A percentile compares a stretch with the other conserved stretches of the same genome.
phyloP scores from a whole-genome alignment of 169 alveolate species.

The Cyclospora cayetanensis region DNA sequence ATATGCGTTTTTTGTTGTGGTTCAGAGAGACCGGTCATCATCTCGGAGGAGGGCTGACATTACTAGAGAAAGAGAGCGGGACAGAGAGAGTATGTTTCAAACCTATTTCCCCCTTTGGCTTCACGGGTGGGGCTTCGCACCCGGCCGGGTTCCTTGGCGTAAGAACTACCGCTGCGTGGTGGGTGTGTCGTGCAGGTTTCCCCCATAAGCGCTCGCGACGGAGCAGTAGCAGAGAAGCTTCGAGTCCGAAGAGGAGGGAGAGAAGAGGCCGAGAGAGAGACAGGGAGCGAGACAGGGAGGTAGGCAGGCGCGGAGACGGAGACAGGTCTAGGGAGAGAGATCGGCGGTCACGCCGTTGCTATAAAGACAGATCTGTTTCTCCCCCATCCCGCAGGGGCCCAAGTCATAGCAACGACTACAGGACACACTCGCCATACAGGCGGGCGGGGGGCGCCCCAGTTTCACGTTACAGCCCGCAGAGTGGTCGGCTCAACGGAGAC shows the following conservation, averaged over 20 bases:
- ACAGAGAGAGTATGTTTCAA: background rate
- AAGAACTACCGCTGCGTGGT: background rate
- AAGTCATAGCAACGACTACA: background rate
- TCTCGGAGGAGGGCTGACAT: background rate
- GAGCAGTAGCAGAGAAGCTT: slow-evolving; percentile 5
- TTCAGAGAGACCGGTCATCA: background rate
- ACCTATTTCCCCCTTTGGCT: background rate
- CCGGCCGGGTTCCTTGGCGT: background rate
- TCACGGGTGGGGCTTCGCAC: background rate
- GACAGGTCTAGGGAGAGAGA: background rate
- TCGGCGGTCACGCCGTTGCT: background rate
- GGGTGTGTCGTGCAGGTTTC: slow-evolving; percentile 9
- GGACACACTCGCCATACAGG: background rate
- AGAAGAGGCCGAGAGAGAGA: slow-evolving; percentile 39
- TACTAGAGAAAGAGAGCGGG: background rate
- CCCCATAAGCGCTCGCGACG: background rate
- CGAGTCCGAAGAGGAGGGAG: background rate
- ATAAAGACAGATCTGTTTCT: background rate
- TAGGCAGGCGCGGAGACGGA: background rate
- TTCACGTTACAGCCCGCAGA: background rate
- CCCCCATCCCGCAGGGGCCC: background rate
- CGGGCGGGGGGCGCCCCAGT: background rate
- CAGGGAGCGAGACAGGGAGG: background rate
- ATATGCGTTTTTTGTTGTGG: background rate
- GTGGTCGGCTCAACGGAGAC: background rate